These are phyloP conservation scores for Ananas comosus DNA, from an alignment of 176 grass and related monocot species.

Conservation along the genomic window DNA sequence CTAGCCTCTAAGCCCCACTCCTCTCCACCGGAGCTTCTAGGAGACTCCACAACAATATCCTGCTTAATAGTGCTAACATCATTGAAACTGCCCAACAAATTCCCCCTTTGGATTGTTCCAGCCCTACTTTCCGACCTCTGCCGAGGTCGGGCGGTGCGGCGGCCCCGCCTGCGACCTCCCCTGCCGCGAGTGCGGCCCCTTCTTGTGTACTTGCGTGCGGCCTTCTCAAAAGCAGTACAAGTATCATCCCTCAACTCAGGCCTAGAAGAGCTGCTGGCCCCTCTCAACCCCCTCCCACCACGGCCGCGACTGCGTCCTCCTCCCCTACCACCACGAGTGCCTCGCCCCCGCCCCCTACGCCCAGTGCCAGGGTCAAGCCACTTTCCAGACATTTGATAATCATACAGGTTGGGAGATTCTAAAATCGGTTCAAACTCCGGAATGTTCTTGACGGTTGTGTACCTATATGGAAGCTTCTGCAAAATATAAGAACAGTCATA, in stretches of 20 bases:
- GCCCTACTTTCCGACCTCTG: conserved; percentile 45
- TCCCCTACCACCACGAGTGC: conserved; percentile 47
- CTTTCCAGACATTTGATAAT: conserved; percentile 9
- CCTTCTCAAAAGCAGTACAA: conserved; percentile 22
- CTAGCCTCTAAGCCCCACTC: conserved; percentile 60
- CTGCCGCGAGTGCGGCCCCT: conserved; percentile 44
- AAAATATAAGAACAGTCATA: conserved; percentile 13
- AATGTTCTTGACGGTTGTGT: conserved; percentile 38
- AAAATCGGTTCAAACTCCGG: conserved; percentile 31
- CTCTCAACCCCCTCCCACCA: conserved; percentile 55
- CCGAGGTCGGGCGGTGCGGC: conserved; percentile 57
- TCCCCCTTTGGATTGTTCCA: conserved; percentile 45
- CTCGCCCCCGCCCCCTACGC: conserved; percentile 65
- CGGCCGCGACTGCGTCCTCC: conserved; percentile 52
- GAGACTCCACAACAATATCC: conserved; percentile 23
- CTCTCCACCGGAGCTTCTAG: conserved; percentile 68
- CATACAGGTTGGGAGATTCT: conserved; percentile 33
- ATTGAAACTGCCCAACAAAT: conserved; percentile 71
- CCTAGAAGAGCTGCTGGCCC: conserved; percentile 33
- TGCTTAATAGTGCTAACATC: conserved; percentile 47
- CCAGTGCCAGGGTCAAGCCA: conserved; percentile 35
- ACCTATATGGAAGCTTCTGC: conserved; percentile 70
- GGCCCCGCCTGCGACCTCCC: conserved; percentile 44
- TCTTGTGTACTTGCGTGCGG: conserved; percentile 39
- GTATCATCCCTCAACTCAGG: conserved; percentile 33